phyloP scores from a whole-genome alignment of 148 eudicot genomes.

The Chenopodium formosanum region DNA sequence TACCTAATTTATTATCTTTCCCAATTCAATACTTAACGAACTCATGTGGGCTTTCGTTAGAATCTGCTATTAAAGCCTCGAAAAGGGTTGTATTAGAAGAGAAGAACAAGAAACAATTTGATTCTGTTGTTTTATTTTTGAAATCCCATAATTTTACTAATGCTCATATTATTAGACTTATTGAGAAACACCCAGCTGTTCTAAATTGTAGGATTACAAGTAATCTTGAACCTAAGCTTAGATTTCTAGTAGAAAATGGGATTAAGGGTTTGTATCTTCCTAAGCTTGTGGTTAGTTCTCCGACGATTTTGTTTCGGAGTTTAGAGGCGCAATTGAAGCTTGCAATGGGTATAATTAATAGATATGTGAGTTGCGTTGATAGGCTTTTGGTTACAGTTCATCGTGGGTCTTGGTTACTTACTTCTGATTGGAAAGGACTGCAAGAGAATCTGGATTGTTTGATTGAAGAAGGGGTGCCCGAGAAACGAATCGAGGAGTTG shows the following conservation, averaged over 20 bases:
- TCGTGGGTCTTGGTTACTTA: constrained; percentile 19
- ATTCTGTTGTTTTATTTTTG: constrained; percentile 15
- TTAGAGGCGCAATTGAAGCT: constrained; percentile 19
- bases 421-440: neutral
- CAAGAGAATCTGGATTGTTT: constrained; percentile 13
- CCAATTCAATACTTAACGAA: constrained; percentile 1
- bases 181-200: constrained; percentile 13
- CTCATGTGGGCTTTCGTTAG: constrained; percentile 11
- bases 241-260: constrained; percentile 11
- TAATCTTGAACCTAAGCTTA: constrained; percentile 19
- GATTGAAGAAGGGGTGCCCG: constrained; percentile 14
- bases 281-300: neutral
- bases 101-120: constrained; percentile 5
- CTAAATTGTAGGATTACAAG: constrained; percentile 9
- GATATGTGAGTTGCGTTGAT: neutral
- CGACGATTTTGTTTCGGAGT: constrained; percentile 10
- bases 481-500: constrained; percentile 1
- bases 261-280: constrained; percentile 9
- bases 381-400: neutral
- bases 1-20: neutral
- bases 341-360: constrained; percentile 4
- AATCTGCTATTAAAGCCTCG: constrained; percentile 10
- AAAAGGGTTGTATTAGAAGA: constrained; percentile 1
- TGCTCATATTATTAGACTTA: constrained; percentile 11
- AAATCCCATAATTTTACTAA: constrained; percentile 19